Percentiles rank a stretch among this genome's conserved stretches.
Evolutionary conservation across 2,329 filamentous ascomycete species (phyloP).

Genomic region (Ilyonectria robusta): DNA sequence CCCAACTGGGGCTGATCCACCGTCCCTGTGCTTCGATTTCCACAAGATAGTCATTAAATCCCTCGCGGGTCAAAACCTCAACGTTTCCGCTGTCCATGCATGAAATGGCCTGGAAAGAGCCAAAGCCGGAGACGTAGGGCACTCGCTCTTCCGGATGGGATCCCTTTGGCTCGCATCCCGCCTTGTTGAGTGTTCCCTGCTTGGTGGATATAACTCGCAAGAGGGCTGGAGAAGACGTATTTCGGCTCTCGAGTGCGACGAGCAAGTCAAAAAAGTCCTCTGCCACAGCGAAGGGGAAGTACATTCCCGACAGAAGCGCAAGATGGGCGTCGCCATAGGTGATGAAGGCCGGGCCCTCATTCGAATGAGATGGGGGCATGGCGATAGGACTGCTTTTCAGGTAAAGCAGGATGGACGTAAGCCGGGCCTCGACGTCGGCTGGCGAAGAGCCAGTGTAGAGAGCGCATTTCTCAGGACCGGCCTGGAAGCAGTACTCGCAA

Average conservation of each 20-base stretch:
- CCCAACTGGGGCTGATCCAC: slow-evolving; percentile 32
- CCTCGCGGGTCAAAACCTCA: slow-evolving; percentile 21
- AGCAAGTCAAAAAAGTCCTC: slow-evolving; percentile 28
- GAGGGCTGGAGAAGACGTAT: slow-evolving; percentile 20
- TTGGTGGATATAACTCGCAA: neutral
- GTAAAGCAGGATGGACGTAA: slow-evolving; percentile 5
- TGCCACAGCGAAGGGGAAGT: slow-evolving; percentile 25
- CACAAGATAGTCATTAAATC: slow-evolving; percentile 32
- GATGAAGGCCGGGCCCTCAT: slow-evolving; percentile 23
- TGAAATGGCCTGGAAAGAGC: slow-evolving; percentile 26
- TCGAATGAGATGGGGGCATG: neutral
- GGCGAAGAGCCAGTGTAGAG: slow-evolving; percentile 8
- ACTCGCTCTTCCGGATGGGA: slow-evolving; percentile 19
- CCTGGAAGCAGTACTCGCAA: slow-evolving; percentile 39
- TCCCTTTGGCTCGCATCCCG: slow-evolving; percentile 16
- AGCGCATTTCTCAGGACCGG: slow-evolving; percentile 6
- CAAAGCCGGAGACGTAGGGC: slow-evolving; percentile 3
- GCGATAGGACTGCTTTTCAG: slow-evolving; percentile 2
- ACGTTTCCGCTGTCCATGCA: slow-evolving; percentile 30
- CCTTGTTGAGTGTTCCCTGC: slow-evolving; percentile 15
- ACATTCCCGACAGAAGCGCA: slow-evolving; percentile 23
- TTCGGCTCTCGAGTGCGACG: slow-evolving; percentile 18
- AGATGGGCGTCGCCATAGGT: slow-evolving; percentile 32
- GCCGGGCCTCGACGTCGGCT: slow-evolving; percentile 7
- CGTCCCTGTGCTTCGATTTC: slow-evolving; percentile 28